Percentiles rank a stretch among this genome's conserved stretches.
Evolutionary conservation across 2,329 filamentous ascomycete genomes (phyloP).

Genomic region (Scytalidium sp.): DNA sequence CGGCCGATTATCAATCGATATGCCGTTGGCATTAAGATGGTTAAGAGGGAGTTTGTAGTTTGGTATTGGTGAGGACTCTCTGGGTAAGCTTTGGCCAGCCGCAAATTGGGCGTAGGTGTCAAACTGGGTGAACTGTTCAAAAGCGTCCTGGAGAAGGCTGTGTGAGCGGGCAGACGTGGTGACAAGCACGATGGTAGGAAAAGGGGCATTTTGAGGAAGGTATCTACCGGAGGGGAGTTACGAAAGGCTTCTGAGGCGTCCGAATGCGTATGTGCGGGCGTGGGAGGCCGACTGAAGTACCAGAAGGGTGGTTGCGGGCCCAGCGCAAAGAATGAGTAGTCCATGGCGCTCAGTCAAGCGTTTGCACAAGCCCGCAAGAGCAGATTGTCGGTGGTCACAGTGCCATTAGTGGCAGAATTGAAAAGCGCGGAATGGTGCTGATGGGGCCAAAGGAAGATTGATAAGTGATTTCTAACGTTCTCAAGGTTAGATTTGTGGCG

Average conservation of each 20-base stretch:
- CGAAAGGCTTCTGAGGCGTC: conserved; percentile 40
- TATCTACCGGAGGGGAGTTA: conserved; percentile 37
- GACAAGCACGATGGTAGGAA: not conserved
- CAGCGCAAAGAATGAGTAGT: conserved; percentile 51
- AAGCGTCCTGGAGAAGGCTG: conserved; percentile 20
- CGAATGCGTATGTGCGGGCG: conserved; percentile 32
- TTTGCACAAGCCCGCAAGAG: conserved; percentile 11
- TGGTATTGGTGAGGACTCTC: conserved; percentile 19
- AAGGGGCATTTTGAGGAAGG: conserved; percentile 15
- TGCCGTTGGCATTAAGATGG: not conserved
- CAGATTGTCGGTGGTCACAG: too few species aligned
- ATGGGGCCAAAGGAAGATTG: not conserved
- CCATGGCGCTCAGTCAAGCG: conserved; percentile 37
- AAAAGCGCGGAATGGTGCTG: not conserved
- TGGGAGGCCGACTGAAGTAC: conserved; percentile 42
- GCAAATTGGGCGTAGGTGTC: conserved; percentile 18
- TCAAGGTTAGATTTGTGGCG: not conserved
- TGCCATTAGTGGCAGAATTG: not conserved
- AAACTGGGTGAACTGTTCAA: conserved; percentile 26
- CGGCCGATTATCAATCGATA: not conserved
- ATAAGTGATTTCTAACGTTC: not conserved
- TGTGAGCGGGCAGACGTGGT: not conserved
- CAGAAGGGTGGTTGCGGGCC: conserved; percentile 42
- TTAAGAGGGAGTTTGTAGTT: conserved; percentile 21
- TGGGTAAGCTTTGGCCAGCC: conserved; percentile 11